Base-by-base conservation (phyloP, 2,329 filamentous ascomycete genomes). In the Didymellaceae sp. region DNA sequence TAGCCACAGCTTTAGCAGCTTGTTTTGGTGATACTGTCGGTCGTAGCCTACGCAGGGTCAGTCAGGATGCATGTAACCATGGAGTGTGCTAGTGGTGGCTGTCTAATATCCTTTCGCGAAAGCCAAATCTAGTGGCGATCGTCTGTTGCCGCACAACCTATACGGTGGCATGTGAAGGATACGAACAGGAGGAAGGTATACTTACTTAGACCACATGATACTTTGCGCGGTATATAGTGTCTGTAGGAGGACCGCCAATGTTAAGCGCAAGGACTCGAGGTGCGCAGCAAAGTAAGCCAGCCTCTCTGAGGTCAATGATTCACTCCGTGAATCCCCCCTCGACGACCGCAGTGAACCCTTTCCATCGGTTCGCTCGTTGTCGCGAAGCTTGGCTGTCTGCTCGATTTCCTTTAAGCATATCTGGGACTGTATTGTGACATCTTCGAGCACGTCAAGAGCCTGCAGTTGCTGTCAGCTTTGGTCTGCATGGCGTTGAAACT, bases 141-240 rank as follows among this genome's bases (percentile, higher is more conserved):
- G 5, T 10, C 9, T 4, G n/a, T 25, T 32, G 28, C 14, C 10
- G 16, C 11, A 26, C 24, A 28, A 35, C 9, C 3, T 25, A 5
- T 9, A 16, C 17, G 17, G 13, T 17, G 14, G 22, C 30, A 22
- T 3, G 28, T 6, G 6, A 26, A 6, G n/a, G 1, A 18, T 20
- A 1, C 6, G 10, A 4, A 11, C 2, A 6, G 24, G 22, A 10
- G 21, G 11, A 11, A 14, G 2, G n/a, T 9, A 22, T 24, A 45
- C 68, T 59, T 62, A 74, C 73, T 63, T 70, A 31, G 72, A 65
- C 70, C 71, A 74, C 44, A 68, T 68, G 16, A 73, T 68, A 26
- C 67, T 68, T 46, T 74, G 71, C 10, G 68, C 72, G 18, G 71
- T 70, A 38, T 74, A 67, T 13, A 75, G 50, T 8, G 70, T 68